Percentiles rank a stretch among this genome's conserved stretches.
Conservation (phyloP, 2,329 filamentous ascomycete genomes). For the Teratosphaeria pseudoeucalypti region DNA sequence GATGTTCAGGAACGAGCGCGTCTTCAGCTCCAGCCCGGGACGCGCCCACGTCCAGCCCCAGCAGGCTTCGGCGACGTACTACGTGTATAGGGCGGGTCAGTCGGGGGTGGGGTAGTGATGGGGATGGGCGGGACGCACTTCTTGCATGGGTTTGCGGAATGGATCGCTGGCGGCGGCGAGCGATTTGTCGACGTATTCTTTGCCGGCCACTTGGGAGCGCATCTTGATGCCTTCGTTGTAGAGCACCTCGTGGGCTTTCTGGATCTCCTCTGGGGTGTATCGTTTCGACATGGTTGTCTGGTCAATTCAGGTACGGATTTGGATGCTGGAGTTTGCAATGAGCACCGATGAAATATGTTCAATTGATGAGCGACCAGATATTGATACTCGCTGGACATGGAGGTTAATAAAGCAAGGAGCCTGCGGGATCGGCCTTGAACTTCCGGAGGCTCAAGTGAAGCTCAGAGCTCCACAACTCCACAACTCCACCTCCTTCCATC, state of each 20-base stretch:
- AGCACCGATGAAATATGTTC: neutral
- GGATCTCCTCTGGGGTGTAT: constrained; percentile 19
- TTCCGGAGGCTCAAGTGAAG: neutral
- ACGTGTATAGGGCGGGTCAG: neutral
- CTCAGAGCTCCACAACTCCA: neutral
- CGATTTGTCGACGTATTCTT: constrained; percentile 49
- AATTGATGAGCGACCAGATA: too few relatives aligned
- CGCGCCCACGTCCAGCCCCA: constrained; percentile 57
- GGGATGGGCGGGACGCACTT: constrained; percentile 29
- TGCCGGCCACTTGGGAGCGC: constrained; percentile 50
- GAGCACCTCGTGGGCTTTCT: constrained; percentile 41
- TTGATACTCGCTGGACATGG: neutral
- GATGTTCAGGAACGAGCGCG: constrained; percentile 53
- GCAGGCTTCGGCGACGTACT: constrained; percentile 49
- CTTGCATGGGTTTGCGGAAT: constrained; percentile 52
- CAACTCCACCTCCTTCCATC: too few relatives aligned
- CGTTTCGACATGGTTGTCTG: constrained; percentile 1
- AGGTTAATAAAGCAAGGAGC: neutral
- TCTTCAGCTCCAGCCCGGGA: constrained; percentile 51
- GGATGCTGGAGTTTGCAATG: neutral
- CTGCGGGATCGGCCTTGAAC: neutral
- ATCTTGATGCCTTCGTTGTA: constrained; percentile 53
- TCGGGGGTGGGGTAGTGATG: neutral
- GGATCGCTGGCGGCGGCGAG: constrained; percentile 46
- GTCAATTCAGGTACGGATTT: neutral